Evolutionary conservation across 1,284 basidiomycete genomes (phyloP).

Genomic region (Hymenochaete sp.): DNA sequence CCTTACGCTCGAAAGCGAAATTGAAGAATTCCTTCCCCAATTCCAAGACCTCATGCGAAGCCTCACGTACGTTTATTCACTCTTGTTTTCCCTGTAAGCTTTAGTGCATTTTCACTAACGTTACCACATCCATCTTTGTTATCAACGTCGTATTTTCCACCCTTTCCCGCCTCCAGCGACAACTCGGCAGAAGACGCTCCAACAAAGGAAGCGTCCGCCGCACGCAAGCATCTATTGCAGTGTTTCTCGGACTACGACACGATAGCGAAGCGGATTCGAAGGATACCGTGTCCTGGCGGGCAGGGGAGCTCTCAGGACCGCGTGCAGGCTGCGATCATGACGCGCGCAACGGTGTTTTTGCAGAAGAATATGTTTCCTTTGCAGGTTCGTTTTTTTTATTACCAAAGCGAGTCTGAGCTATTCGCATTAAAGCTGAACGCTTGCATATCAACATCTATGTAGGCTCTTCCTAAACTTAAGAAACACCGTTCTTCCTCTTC

Average conservation of each 20-base stretch:
- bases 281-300: constrained; percentile 51
- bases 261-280: constrained; percentile 76
- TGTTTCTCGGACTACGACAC: constrained; percentile 85
- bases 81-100: background rate
- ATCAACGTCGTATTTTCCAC: too few relatives aligned
- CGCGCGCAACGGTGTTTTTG: constrained; percentile 73
- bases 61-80: constrained; percentile 36
- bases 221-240: constrained; percentile 74
- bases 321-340: constrained; percentile 75
- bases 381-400: constrained; percentile 41
- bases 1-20: constrained; percentile 68
- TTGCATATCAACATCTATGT: constrained; percentile 12
- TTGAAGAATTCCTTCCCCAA: constrained; percentile 57
- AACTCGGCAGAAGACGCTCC: constrained; percentile 50
- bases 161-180: too few relatives aligned
- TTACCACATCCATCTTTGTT: too few relatives aligned
- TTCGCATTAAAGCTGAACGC: background rate
- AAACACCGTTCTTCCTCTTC: constrained; percentile 27
- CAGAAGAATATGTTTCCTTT: constrained; percentile 84
- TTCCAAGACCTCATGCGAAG: constrained; percentile 61
- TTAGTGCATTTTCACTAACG: background rate
- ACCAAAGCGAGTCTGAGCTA: background rate
- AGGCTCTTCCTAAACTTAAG: constrained; percentile 58
- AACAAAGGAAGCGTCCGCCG: constrained; percentile 57
- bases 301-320: constrained; percentile 71